Conservation (phyloP, 1,284 basidiomycete species). For the Ceratobasidium theobromae region DNA sequence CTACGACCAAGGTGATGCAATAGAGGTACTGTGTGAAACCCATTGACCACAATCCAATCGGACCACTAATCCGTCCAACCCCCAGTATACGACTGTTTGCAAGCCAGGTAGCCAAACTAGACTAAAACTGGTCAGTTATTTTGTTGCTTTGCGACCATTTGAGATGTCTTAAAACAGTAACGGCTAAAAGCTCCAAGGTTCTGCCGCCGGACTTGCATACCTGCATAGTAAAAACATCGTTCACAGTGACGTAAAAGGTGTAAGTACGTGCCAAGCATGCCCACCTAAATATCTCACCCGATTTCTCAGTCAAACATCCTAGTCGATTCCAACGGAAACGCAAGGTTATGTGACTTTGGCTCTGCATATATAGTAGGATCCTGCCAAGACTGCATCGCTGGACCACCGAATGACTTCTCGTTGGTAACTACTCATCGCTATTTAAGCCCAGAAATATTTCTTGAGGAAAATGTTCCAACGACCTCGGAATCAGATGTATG, state of each 20-base stretch:
- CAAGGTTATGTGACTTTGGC: constrained; percentile 23
- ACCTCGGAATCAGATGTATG: constrained; percentile 10
- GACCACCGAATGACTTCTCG: background rate
- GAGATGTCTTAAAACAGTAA: background rate
- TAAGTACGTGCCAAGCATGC: background rate
- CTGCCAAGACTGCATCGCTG: background rate
- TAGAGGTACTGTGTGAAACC: too few relatives aligned
- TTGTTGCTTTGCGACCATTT: too few relatives aligned
- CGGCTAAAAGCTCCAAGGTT: background rate
- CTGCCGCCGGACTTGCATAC: background rate
- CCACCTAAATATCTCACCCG: too few relatives aligned
- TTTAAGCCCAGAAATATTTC: constrained; percentile 20
- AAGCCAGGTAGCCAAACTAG: too few relatives aligned
- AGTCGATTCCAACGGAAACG: background rate
- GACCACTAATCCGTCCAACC: too few relatives aligned
- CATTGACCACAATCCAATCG: too few relatives aligned
- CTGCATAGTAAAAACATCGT: background rate
- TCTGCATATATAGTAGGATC: background rate
- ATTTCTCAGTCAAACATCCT: background rate
- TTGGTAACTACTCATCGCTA: background rate
- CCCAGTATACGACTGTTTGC: too few relatives aligned
- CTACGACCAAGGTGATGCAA: constrained; percentile 7
- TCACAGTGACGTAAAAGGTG: constrained; percentile 15
- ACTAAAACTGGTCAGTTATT: too few relatives aligned
- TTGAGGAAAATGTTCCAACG: background rate